Conservation (phyloP, 108 stramenopile genomes). For the Cyclostephanos tholiformis region DNA sequence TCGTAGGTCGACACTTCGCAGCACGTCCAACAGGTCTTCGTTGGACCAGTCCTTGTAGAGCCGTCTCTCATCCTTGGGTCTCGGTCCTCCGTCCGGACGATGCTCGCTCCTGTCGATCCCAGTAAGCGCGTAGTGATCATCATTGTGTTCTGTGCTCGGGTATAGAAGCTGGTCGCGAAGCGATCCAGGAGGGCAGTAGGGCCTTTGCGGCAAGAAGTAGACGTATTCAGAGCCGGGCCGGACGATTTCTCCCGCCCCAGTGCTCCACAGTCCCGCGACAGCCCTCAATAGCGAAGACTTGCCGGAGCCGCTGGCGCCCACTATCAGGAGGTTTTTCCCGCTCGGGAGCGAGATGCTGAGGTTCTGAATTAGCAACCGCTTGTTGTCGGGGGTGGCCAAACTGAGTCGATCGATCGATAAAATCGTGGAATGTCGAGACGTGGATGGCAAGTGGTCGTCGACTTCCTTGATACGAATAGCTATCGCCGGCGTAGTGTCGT, state of each 20-base stretch:
- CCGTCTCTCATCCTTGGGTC: conserved; percentile 26
- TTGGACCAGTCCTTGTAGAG: conserved; percentile 44
- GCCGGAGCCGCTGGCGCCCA: conserved; percentile 67
- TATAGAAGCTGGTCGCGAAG: conserved; percentile 83
- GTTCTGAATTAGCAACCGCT: conserved; percentile 51
- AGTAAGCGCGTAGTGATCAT: conserved; percentile 27
- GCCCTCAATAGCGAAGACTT: conserved; percentile 68
- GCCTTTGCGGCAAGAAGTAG: conserved; percentile 86
- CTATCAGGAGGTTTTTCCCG: conserved; percentile 68
- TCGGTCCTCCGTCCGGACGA: conserved; percentile 26
- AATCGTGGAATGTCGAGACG: conserved; percentile 20
- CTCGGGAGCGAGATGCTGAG: conserved; percentile 49
- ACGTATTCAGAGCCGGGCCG: conserved; percentile 63
- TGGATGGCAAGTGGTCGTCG: conserved; percentile 19
- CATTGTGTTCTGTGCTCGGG: conserved; percentile 44
- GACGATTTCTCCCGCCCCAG: conserved; percentile 67
- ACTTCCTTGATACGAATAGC: conserved; percentile 36
- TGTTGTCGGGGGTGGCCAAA: conserved; percentile 63
- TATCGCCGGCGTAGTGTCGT: neutral
- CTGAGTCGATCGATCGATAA: conserved; percentile 49
- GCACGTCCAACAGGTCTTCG: conserved; percentile 37
- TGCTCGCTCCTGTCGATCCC: conserved; percentile 29
- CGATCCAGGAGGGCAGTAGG: conserved; percentile 82
- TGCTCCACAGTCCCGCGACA: conserved; percentile 84
- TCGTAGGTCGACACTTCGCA: conserved; percentile 54